Evolutionary conservation across 495 filamentous ascomycete genomes (phyloP), one percentile per base, ranked within the genome.

Genomic region (Trichoderma asperelloides): DNA sequence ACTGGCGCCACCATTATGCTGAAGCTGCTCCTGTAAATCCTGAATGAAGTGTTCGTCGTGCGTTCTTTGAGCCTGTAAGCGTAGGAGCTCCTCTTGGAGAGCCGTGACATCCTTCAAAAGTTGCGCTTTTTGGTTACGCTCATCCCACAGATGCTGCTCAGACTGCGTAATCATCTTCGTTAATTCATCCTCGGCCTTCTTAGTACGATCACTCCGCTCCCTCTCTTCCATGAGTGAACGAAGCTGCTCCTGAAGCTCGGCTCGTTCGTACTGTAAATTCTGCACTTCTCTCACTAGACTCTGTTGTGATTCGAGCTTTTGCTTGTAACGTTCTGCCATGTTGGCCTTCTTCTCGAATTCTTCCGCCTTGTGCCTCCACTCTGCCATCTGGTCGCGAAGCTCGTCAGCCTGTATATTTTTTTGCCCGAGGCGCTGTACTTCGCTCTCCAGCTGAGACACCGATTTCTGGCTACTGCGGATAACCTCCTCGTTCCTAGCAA

Each of bases 291-390:
- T 74, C 33, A 77, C 74, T 21, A 77, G 57, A 9, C 85, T 84
- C 69, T 89, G 85, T 69, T 87, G 88, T 41, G 86, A 84, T 73
- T 93, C 85, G 25, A 91, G 78, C 74, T 93, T 92, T 72, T 89
- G 86, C 69, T 87, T 86, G 70, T 89, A 88, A 67, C 90, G 89
- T 66, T 92, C 89, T 0, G 86, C 83, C 18, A 84, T 86, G 70
- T 92, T 96, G 30, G 91, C 89, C 73, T 91, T 91, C 75, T 90
- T 89, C n/a, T 84, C 80, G 9, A 94, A 83, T 68, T 92, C 86
- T 66, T 89, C 88, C 45, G 88, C 86, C 64, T 92, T 88, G 21
- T 84, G 86, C 67, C 87, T 88, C 45, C 94, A 82, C 67, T 91
- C 85, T 62, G 85, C 79, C 41, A 88, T 76, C 70, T 88, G 82